phyloP scores from a whole-genome alignment of 345 rosid genomes.

The Dipteronia sinensis region DNA sequence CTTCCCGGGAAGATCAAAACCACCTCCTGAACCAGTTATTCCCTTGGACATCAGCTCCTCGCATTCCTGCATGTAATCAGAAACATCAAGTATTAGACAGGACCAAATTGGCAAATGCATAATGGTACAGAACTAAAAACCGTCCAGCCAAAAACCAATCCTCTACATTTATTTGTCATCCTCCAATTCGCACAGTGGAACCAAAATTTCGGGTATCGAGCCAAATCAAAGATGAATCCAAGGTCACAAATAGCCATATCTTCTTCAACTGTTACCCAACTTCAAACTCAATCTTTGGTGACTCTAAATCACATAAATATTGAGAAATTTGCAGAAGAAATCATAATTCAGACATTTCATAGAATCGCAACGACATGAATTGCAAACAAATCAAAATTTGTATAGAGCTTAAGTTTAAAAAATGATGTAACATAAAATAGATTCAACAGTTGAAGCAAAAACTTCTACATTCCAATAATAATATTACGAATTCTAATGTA shows the following conservation, averaged over 20 bases:
- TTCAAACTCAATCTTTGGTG: neutral
- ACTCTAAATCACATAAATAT: neutral
- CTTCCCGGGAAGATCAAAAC: constrained; percentile 80
- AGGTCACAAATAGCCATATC: neutral
- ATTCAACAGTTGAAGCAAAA: neutral
- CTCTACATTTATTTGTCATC: neutral
- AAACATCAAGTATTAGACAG: constrained; percentile 11
- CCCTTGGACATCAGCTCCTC: constrained; percentile 78
- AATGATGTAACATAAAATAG: neutral
- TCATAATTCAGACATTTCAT: neutral
- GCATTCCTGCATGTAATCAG: constrained; percentile 59
- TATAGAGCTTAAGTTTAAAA: constrained; percentile 2
- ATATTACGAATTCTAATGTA: neutral
- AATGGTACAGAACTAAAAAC: neutral
- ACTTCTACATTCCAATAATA: neutral
- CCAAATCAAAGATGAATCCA: neutral
- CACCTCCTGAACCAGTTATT: constrained; percentile 65
- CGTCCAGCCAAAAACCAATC: neutral
- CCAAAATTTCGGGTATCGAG: neutral
- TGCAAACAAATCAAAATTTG: neutral
- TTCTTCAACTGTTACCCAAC: neutral
- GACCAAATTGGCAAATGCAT: neutral
- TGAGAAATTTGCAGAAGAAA: constrained; percentile 1
- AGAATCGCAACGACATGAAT: neutral
- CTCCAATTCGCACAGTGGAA: neutral